Base-by-base conservation (phyloP, 1,139 yeast genomes). In the Casaregolazyma suthepensis region DNA sequence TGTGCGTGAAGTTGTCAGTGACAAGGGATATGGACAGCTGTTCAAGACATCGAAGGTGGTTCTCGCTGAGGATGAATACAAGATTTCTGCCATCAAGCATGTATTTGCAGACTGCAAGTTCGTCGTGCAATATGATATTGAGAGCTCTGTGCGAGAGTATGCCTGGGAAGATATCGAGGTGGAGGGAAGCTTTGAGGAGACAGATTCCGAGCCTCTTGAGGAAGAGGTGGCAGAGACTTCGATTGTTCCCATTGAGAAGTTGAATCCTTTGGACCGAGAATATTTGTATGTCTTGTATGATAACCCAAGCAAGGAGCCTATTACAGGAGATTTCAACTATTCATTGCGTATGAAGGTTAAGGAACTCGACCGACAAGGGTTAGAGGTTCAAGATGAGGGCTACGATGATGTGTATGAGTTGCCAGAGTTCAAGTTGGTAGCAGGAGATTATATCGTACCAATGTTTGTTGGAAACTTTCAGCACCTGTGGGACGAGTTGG, bases 331-430 rank as follows among this genome's bases (percentile, higher is more conserved):
- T 1, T 81, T 93, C 64, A 78, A 82, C 52, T 87, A 87, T 68
- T 80, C 82, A 15, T 76, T 93, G 57, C 79, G 84, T 45, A 93
- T 86, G 73, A 81, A 85, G 22, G 81, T 89, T 54, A 86, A 85
- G 70, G 98, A 91, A 68, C 76, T 87, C 59, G 86, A 89, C 61
- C 85, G 78, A 81, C 7, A 85, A 90, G 22, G 85, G 85, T 38
- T 26, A 26, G 82, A 76, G 59, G 83, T 88, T 54, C 79, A 76
- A 53, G 96, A 88, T 54, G 95, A 87, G 63, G 97, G 96, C 2
- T 89, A 85, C 79, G 85, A 87, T 56, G 99, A 93, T 69, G 96
- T 90, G 71, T 93, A 91, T 71, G 94, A 86, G 67, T 80, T 93
- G 60, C 97, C 91, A 68, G 86, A 86, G 58, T 75, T 91, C 66